Base-by-base conservation (phyloP, 2,329 filamentous ascomycete species). In the Chlorencoelia australis region DNA sequence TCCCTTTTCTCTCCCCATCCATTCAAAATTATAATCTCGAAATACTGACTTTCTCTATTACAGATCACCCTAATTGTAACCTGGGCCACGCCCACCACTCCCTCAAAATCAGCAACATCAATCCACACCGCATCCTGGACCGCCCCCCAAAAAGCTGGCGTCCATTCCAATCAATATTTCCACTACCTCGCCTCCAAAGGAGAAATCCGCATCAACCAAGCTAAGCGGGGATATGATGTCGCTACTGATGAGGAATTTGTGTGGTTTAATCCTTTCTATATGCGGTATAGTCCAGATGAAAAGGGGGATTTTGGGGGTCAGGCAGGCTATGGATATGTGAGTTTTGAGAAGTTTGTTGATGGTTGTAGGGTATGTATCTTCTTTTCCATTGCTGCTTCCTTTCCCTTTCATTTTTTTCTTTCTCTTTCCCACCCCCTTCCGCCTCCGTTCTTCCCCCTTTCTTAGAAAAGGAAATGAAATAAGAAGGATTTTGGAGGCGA, bases 81-180 rank as follows among this genome's bases (percentile, higher is more conserved):
- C 46, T 95, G 88, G 89, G 74, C 75, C 48, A 82, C 83, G 64
- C 76, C 75, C 53, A 68, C 67, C 36, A 76, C 84, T 47, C 68
- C 75, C 0, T 65, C 62, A 42, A 87, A 83, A 64, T 68, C 75
- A 38, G 89, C 83, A 8, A 91, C 87, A 2, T 88, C 78, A 37
- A 86, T 95, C 6, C 95, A 94, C 63, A 95, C 89, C 9, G 84
- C 88, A 8, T 89, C 82, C 26, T 95, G 88, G 88, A 94, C 88
- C 1, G 89, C 89, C 5, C 88, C 89, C 9, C 83, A 93, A 58
- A 83, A 80, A 53, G 88, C 88, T 0, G 88, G 89, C 33, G 87
- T 95, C n/a, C 89, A 95, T 64, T 89, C 82, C 2, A 94, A 94
- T 60, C 88, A 95, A 65, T 91, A 94, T 64, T 95, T 95, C 68